Percentiles rank a stretch among this genome's conserved stretches.
These are phyloP conservation scores for Cyclospora cayetanensis DNA, from an alignment of 169 alveolate species.

Conservation along the genomic window DNA sequence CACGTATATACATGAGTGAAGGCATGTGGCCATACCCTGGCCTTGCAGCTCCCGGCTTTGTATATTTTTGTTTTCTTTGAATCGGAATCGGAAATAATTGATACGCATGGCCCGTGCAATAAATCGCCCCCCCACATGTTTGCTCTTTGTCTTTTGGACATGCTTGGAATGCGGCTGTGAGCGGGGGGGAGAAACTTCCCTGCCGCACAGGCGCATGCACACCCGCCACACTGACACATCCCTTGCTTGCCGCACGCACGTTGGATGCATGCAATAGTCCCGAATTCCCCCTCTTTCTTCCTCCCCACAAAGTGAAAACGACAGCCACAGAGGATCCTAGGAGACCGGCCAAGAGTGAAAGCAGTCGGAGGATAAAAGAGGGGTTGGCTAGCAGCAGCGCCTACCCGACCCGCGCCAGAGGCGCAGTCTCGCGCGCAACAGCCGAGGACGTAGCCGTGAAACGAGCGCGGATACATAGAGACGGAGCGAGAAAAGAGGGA, in stretches of 20 bases:
- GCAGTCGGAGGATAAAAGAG: neutral
- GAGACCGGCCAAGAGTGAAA: neutral
- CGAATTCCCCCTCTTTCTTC: too few relatives aligned
- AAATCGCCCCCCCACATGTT: constrained; percentile 28
- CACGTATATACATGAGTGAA: neutral
- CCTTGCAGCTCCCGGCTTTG: constrained; percentile 27
- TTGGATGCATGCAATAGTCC: too few relatives aligned
- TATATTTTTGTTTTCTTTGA: constrained; percentile 29
- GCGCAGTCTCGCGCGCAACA: too few relatives aligned
- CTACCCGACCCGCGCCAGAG: too few relatives aligned
- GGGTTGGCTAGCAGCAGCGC: neutral
- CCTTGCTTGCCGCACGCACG: too few relatives aligned
- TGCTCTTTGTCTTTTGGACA: neutral
- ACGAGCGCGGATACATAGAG: too few relatives aligned
- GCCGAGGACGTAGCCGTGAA: too few relatives aligned
- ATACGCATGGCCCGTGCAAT: constrained; percentile 15
- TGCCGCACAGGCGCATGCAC: neutral
- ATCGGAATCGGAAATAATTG: constrained; percentile 43
- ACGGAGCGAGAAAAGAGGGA: neutral
- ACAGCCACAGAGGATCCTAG: neutral
- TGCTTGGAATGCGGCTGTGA: neutral
- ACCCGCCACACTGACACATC: too few relatives aligned
- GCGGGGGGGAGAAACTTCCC: constrained; percentile 39
- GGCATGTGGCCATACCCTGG: neutral
- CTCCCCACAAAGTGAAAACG: neutral